phyloP scores from a whole-genome alignment of 768 basidiomycete species.

The Xerocomellus dryophilus region DNA sequence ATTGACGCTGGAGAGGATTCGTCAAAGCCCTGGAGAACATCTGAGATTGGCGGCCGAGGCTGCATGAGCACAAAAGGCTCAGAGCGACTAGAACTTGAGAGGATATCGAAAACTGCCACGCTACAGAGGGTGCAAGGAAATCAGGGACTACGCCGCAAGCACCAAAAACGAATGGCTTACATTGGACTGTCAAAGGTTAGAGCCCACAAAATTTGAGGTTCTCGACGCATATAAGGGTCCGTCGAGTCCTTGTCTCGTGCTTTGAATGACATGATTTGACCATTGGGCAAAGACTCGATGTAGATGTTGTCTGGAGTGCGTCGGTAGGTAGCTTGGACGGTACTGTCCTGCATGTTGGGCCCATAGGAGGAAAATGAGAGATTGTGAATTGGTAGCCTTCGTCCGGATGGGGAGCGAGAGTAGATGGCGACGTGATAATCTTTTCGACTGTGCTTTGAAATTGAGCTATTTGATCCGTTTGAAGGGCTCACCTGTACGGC shows the following conservation, averaged over 20 bases:
- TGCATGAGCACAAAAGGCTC: constrained; percentile 84
- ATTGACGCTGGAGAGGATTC: constrained; percentile 36
- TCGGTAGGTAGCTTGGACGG: constrained; percentile 68
- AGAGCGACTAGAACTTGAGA: constrained; percentile 43
- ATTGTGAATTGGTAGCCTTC: constrained; percentile 60
- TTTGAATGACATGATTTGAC: constrained; percentile 75
- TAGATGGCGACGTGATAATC: constrained; percentile 91
- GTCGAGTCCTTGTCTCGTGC: constrained; percentile 29
- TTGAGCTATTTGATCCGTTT: background rate
- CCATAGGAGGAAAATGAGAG: constrained; percentile 91
- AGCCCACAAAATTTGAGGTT: constrained; percentile 54
- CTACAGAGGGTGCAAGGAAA: constrained; percentile 35
- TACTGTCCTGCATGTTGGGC: constrained; percentile 83
- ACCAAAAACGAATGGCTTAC: constrained; percentile 41
- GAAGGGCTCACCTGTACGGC: constrained; percentile 53
- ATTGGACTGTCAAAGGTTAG: constrained; percentile 60
- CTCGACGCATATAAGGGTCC: constrained; percentile 30
- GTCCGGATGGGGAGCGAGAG: constrained; percentile 42
- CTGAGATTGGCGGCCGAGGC: constrained; percentile 71
- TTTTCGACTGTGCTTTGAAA: constrained; percentile 31
- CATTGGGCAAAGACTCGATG: constrained; percentile 76
- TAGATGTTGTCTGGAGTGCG: constrained; percentile 78
- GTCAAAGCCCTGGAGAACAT: constrained; percentile 58
- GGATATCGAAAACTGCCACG: constrained; percentile 81
- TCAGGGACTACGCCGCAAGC: constrained; percentile 1